Base-by-base conservation (phyloP, 352 stramenopile genomes). In the Phytopythium montanum region DNA sequence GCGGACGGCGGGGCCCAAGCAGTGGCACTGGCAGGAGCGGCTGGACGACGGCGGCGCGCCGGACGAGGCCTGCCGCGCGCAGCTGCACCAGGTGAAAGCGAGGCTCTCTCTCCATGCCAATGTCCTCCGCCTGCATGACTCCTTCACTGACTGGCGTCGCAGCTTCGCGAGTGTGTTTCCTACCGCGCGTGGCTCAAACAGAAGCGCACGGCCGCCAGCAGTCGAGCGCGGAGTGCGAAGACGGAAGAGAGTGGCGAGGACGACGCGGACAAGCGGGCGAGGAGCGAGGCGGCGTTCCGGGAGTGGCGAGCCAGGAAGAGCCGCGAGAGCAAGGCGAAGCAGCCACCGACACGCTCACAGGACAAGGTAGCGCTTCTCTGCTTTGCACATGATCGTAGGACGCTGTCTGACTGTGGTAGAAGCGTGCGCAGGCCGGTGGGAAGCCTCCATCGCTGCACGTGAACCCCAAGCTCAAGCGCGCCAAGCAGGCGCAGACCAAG, bases 1-100 rank as follows among this genome's bases (percentile, higher is more conserved):
- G 10, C 65, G 25, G 21, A 59, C 54, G 38, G n/a, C n/a, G n/a
- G 21, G 49, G 53, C 39, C 39, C 31, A 28, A 49, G 31, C 12
- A 49, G 29, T 92, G 81, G 79, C 81, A 92, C 65, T 92, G 81
- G 81, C 79, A 85, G 48, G 72, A 92, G 65, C 76, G 75, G 19
- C 75, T 78, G 39, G 63, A 76, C 19, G 59, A 45, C 14, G 45
- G 61, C 29, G 56, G 3, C 1, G 65, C 73, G n/a, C 65, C 65
- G 18, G 76, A 82, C 56, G 69, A 68, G 12, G 72, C 73, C 3
- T 78, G 68, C 62, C 73, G 75, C 0, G 45, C 42, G 5, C 77
- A 89, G 49, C 66, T 87, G 5, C 70, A 81, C 28, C 76, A 89
- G 58, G 81, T 80, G 26, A 5, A n/a, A n/a, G n/a, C 50, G 36